These are phyloP conservation scores for Murraya koenigii DNA, from an alignment of 345 rosid species.

Conservation along the genomic window DNA sequence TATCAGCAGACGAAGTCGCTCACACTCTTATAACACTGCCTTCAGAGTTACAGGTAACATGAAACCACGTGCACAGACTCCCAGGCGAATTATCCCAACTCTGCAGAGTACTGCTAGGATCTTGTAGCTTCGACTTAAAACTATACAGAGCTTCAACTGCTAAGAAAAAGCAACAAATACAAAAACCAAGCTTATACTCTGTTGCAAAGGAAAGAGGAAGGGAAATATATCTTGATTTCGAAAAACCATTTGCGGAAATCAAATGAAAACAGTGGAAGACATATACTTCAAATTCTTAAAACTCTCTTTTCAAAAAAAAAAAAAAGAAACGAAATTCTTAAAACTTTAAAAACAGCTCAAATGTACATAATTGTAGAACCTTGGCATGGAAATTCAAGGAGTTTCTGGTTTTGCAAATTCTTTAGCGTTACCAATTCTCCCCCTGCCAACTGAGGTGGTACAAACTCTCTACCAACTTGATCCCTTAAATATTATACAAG, in stretches of 20 bases:
- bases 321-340: too few species aligned
- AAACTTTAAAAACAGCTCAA: neutral
- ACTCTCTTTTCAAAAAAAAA: too few species aligned
- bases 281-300: neutral
- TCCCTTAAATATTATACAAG: neutral
- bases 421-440: neutral
- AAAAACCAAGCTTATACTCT: neutral
- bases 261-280: neutral
- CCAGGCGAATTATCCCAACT: conserved; percentile 42
- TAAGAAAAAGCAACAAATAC: neutral
- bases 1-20: conserved; percentile 2
- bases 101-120: conserved; percentile 36
- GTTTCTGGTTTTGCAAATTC: neutral
- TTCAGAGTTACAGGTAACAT: conserved; percentile 39
- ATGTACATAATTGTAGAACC: neutral
- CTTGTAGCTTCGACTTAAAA: conserved; percentile 28
- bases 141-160: conserved; percentile 37
- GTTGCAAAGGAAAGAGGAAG: neutral
- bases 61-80: conserved; percentile 47
- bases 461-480: neutral
- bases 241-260: neutral
- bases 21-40: conserved; percentile 44
- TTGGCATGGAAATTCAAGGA: neutral
- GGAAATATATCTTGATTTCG: neutral
- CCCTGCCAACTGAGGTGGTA: neutral